Evolutionary conservation across 257 asterid genomes (phyloP).

Genomic region (Paulownia fortunei): DNA sequence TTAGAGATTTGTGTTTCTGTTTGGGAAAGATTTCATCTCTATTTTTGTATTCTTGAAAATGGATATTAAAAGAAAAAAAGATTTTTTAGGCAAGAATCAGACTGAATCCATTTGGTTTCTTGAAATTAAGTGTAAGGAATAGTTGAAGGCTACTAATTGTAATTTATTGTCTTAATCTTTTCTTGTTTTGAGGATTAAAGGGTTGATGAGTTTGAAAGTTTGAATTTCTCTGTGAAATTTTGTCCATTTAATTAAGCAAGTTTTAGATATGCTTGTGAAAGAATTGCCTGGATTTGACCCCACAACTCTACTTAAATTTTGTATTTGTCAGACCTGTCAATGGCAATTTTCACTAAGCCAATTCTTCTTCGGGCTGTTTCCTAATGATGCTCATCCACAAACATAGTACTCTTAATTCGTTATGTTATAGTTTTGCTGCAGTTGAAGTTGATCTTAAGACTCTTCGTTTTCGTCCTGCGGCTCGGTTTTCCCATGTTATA

Average conservation of each 20-base stretch:
- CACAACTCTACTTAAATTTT: too few relatives aligned
- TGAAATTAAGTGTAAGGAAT: background rate
- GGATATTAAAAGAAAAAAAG: background rate
- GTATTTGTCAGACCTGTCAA: too few relatives aligned
- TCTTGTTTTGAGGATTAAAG: background rate
- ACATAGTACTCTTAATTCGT: background rate
- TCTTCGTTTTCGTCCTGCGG: background rate
- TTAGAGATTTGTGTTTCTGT: background rate
- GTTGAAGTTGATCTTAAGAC: background rate
- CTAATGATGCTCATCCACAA: background rate
- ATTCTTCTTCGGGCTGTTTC: background rate
- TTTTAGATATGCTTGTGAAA: too few relatives aligned
- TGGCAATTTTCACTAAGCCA: too few relatives aligned
- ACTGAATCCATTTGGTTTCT: slow-evolving; percentile 3
- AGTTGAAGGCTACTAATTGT: background rate
- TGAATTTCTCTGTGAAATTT: background rate
- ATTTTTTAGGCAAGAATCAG: background rate
- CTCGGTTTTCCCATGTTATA: background rate
- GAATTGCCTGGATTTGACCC: too few relatives aligned
- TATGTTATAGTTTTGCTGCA: background rate
- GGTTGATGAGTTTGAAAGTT: background rate
- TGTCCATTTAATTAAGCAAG: background rate
- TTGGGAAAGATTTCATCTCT: background rate
- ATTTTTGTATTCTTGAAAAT: slow-evolving; percentile 1
- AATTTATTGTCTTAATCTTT: background rate